These are phyloP conservation scores for Trametes meyenii DNA, from an alignment of 768 basidiomycete genomes.

Conservation along the genomic window DNA sequence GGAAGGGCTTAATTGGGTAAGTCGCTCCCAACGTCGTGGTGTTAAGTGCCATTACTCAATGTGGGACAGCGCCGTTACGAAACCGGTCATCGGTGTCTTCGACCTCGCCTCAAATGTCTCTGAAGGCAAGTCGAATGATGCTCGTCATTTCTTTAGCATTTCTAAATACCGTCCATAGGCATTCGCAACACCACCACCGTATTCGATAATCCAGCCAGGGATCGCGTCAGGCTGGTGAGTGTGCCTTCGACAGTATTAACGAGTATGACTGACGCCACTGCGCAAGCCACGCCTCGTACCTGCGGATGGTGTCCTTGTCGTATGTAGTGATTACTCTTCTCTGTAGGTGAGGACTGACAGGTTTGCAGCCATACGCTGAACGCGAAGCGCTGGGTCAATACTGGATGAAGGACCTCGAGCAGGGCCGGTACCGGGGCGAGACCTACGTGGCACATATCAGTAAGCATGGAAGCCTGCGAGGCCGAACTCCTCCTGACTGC, in stretches of 20 bases:
- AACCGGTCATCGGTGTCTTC: constrained; percentile 95
- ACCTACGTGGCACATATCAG: constrained; percentile 91
- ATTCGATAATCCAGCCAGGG: constrained; percentile 89
- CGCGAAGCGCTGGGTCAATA: constrained; percentile 93
- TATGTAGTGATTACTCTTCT: constrained; percentile 41
- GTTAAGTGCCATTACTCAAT: neutral
- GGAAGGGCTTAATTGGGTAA: constrained; percentile 94
- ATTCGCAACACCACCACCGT: constrained; percentile 99
- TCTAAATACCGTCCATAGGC: constrained; percentile 45
- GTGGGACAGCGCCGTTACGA: constrained; percentile 76
- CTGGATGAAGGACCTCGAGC: constrained; percentile 95
- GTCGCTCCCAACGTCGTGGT: neutral
- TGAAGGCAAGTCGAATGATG: constrained; percentile 58
- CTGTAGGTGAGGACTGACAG: neutral
- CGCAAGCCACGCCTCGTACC: constrained; percentile 83
- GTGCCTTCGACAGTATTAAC: neutral
- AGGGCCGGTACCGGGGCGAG: constrained; percentile 84
- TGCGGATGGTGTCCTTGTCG: constrained; percentile 84
- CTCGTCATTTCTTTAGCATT: neutral
- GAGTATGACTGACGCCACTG: constrained; percentile 10
- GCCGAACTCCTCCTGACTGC: constrained; percentile 14
- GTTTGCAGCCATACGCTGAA: constrained; percentile 77
- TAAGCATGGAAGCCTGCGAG: constrained; percentile 41
- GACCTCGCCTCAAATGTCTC: constrained; percentile 94
- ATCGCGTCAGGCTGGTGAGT: constrained; percentile 79